phyloP scores from a whole-genome alignment of 2,329 filamentous ascomycete species.

The Diplodia sapinea region DNA sequence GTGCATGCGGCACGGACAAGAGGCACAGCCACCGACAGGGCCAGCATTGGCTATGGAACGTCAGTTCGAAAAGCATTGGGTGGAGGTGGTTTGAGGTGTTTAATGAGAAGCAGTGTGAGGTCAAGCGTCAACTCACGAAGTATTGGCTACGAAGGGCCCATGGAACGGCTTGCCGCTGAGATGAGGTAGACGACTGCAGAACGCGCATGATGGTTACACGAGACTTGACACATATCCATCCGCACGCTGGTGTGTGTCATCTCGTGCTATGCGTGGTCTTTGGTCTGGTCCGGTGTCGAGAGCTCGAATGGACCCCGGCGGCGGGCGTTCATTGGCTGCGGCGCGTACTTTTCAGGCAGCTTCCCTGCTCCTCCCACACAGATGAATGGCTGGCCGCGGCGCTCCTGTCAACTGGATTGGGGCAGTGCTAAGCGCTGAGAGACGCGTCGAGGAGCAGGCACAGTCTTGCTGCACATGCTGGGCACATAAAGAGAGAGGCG shows the following conservation, averaged over 20 bases:
- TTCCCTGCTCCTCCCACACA: constrained; percentile 25
- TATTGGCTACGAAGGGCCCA: constrained; percentile 27
- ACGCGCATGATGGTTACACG: constrained; percentile 32
- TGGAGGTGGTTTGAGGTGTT: neutral
- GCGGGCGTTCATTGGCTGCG: constrained; percentile 29
- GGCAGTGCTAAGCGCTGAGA: constrained; percentile 23
- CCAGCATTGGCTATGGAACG: constrained; percentile 7
- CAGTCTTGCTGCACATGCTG: constrained; percentile 8
- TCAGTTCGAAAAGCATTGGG: neutral
- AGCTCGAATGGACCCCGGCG: constrained; percentile 20
- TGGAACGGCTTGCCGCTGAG: constrained; percentile 30
- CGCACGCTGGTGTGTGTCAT: constrained; percentile 28
- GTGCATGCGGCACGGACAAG: constrained; percentile 25
- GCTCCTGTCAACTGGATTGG: constrained; percentile 10
- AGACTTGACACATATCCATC: constrained; percentile 28
- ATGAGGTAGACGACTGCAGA: constrained; percentile 26
- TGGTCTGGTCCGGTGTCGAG: constrained; percentile 11
- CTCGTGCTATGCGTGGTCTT: constrained; percentile 20
- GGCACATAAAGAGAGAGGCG: constrained; percentile 26
- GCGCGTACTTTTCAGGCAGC: constrained; percentile 26
- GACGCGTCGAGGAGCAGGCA: constrained; percentile 16
- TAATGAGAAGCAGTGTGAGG: constrained; percentile 17
- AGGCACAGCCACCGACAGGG: neutral
- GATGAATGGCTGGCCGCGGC: constrained; percentile 13
- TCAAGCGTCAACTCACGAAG: constrained; percentile 16